Base-by-base conservation (phyloP, 139 green algal species). In the Ulvella scutata region DNA sequence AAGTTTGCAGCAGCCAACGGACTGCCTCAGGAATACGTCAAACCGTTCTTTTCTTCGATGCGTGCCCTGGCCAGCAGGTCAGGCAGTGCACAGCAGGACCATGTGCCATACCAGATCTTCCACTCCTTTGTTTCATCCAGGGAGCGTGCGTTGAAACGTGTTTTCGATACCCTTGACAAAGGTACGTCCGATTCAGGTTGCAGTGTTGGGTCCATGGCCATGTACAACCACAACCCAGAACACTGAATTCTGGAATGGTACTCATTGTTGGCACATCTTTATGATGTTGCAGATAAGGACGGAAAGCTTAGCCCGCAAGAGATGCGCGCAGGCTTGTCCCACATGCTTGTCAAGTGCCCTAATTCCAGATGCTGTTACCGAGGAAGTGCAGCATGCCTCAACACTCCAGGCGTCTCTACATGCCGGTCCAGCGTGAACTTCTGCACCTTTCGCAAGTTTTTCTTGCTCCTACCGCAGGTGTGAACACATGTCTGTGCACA, bases 401-500 rank as follows among this genome's bases (percentile, higher is more conserved):
- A n/a, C 6, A 13, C 61, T 9, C 0, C n/a, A 31, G 61, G 4
- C 31, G 13, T 74, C 2, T 37, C 6, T 38, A 51, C 74, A 0
- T 9, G 35, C 3, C 21, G 38, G 28, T 0, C 77, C 43, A 17
- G n/a, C 76, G 72, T 90, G 28, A 78, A 79, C 29, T 90, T 90
- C 61, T 60, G 34, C 4, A 76, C 86, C 62, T 91, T 91, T 81
- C 74, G 86, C 0, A 61, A 76, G 37, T 89, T 89, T 61, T 91
- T 91, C 81, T 77, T 91, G 77, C 72, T 91, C 75, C 76, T 91
- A 73, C 86, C 86, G 9, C 60, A 83, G 73, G 79, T 67, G 17
- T 26, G 51, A 6, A n/a, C n/a, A n/a, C n/a, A n/a, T n/a, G n/a
- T n/a, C n/a, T n/a, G n/a, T n/a, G n/a, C n/a, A n/a, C n/a, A n/a